phyloP scores from a whole-genome alignment of 164 flowering plant species.

The Stephania yunnanensis region DNA sequence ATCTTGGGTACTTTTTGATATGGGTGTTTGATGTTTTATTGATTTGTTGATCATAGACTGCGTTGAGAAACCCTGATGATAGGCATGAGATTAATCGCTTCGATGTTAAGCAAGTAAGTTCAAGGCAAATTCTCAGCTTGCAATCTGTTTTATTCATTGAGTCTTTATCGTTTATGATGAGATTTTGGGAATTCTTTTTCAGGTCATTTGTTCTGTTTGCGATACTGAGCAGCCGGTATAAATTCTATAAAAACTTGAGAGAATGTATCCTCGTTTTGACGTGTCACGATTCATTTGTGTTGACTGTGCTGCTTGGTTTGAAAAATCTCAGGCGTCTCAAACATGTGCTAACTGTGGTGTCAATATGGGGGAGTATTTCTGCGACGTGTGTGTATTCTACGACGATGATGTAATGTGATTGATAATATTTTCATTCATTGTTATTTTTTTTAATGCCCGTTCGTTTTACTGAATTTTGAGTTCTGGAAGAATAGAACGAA shows the following conservation, averaged over 20 bases:
- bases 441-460: background rate
- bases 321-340: constrained; percentile 43
- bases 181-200: constrained; percentile 1
- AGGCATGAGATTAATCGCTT: constrained; percentile 72
- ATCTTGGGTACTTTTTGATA: background rate
- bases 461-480: background rate
- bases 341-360: constrained; percentile 88
- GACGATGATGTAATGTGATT: constrained; percentile 76
- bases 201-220: constrained; percentile 74
- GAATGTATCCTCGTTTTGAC: background rate
- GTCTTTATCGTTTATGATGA: constrained; percentile 12
- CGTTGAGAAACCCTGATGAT: constrained; percentile 44
- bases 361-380: constrained; percentile 93
- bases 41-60: constrained; percentile 32
- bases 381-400: constrained; percentile 79
- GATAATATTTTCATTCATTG: background rate
- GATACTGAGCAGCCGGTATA: constrained; percentile 70
- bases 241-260: background rate
- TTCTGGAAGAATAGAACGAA: background rate
- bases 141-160: background rate
- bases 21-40: background rate
- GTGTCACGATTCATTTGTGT: constrained; percentile 1
- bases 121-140: background rate
- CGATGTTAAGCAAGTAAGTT: constrained; percentile 68
- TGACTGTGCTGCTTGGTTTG: background rate